phyloP scores from a whole-genome alignment of 208 protist species.

The Naegleria lovaniensis region DNA sequence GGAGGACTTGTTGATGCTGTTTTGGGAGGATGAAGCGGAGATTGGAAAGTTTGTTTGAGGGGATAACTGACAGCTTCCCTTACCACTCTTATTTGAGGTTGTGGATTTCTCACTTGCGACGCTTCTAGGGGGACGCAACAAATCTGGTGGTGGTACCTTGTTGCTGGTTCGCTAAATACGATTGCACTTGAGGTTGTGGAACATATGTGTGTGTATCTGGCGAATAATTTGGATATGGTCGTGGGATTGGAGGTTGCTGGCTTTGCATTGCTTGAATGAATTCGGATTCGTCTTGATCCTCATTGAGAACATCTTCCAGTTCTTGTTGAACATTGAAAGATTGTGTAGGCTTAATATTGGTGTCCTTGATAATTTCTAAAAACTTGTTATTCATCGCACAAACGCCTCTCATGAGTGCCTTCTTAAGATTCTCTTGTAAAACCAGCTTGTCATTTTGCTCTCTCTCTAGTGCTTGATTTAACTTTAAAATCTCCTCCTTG shows the following conservation, averaged over 20 bases:
- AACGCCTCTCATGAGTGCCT: conserved; percentile 14
- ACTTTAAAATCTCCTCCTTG: not conserved
- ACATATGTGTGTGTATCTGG: not conserved
- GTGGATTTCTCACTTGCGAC: not conserved
- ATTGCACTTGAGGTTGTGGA: not conserved
- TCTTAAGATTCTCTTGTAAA: conserved; percentile 16
- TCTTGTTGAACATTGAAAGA: conserved; percentile 1
- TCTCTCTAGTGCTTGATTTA: not conserved
- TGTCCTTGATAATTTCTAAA: conserved; percentile 25
- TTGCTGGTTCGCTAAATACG: not conserved
- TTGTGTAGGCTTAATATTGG: not conserved
- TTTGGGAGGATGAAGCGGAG: not conserved
- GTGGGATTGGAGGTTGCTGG: not conserved
- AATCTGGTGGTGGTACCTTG: not conserved
- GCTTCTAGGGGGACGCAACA: not conserved
- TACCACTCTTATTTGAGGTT: not conserved
- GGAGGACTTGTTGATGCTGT: not conserved
- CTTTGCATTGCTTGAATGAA: not conserved
- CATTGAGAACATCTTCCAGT: not conserved
- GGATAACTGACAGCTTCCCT: not conserved
- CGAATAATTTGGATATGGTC: not conserved
- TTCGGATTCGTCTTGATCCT: not conserved
- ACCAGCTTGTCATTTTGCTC: not conserved
- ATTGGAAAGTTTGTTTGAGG: not conserved
- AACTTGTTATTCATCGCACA: conserved; percentile 27